A percentile compares a stretch with the other conserved stretches of the same genome.
Conservation (phyloP, 1,139 yeast genomes). For the Sugiyamaella sp. region DNA sequence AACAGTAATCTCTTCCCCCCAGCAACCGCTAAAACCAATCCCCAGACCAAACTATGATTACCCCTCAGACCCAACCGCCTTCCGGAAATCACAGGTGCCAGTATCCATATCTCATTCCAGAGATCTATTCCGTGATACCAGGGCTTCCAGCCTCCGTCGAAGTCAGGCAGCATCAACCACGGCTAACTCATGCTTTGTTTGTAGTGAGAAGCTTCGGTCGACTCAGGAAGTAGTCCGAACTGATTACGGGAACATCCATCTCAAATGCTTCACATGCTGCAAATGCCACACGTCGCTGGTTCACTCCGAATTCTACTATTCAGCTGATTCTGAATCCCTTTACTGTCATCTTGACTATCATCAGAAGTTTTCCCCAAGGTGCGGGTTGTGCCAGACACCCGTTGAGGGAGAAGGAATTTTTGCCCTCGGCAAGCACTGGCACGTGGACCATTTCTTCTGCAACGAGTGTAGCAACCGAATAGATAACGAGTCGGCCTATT, state of each 20-base stretch:
- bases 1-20: too few relatives aligned
- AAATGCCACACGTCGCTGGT: conserved; percentile 39
- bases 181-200: conserved; percentile 27
- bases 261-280: conserved; percentile 40
- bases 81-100: too few relatives aligned
- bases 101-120: too few relatives aligned
- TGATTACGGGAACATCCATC: conserved; percentile 36
- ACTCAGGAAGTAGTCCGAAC: conserved; percentile 34
- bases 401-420: conserved; percentile 40
- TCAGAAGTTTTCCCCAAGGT: conserved; percentile 39
- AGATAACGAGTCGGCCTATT: conserved; percentile 31
- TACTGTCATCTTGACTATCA: conserved; percentile 44
- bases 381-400: conserved; percentile 41
- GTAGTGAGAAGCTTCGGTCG: conserved; percentile 30
- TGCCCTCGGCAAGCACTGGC: conserved; percentile 41
- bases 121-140: conserved; percentile 2
- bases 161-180: neutral
- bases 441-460: conserved; percentile 43
- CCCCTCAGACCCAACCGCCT: too few relatives aligned
- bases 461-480: conserved; percentile 38
- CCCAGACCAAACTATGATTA: too few relatives aligned
- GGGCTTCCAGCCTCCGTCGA: conserved; percentile 6
- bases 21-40: too few relatives aligned
- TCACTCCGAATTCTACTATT: conserved; percentile 40
- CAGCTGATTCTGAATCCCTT: conserved; percentile 28